Evolutionary conservation across 2,329 filamentous ascomycete genomes (phyloP).

Genomic region (Sarocladiaceae sp.): DNA sequence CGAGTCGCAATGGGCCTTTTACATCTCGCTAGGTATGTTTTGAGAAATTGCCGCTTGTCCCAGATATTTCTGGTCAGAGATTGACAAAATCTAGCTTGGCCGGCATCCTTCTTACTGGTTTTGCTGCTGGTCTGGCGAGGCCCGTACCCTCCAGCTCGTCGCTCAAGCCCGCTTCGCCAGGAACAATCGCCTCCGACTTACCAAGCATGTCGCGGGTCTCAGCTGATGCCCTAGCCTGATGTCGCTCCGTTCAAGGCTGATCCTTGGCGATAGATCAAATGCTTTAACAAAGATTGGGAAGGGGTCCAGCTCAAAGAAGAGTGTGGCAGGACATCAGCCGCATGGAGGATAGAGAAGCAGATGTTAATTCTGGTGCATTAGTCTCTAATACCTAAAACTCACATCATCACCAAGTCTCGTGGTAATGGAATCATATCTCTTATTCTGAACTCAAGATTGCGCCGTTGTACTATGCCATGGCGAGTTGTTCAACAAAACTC

Average conservation of each 20-base stretch:
- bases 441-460: background rate
- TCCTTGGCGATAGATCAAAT: background rate
- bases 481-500: background rate
- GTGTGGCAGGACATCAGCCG: background rate
- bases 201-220: background rate
- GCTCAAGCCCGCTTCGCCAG: background rate
- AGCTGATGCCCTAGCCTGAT: background rate
- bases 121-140: conserved; percentile 13
- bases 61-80: background rate
- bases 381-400: background rate
- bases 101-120: conserved; percentile 15
- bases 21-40: no score
- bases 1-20: background rate
- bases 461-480: background rate
- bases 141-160: background rate
- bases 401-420: background rate
- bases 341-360: background rate
- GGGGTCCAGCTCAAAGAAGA: background rate
- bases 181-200: conserved; percentile 1
- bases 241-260: no score
- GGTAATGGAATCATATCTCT: background rate
- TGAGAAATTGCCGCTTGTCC: background rate
- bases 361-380: background rate
- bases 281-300: background rate
- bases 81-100: conserved; percentile 13